Conservation (phyloP, 2,329 filamentous ascomycete species). For the Arthrobotrys musiformis region DNA sequence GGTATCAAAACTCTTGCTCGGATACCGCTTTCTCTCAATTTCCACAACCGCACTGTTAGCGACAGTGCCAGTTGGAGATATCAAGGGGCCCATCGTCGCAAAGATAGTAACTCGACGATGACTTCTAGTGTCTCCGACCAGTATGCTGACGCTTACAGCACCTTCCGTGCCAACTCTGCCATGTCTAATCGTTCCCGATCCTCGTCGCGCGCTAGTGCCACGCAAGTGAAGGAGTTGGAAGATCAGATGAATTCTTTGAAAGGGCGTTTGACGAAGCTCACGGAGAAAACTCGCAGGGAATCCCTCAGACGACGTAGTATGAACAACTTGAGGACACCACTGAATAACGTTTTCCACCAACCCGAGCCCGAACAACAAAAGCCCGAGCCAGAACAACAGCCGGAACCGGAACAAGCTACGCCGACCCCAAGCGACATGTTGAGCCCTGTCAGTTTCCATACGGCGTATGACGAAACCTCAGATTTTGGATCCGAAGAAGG, state of each 20-base stretch:
- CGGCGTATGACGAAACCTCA: slow-evolving; percentile 36
- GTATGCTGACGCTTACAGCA: slow-evolving; percentile 44
- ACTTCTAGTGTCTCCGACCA: slow-evolving; percentile 43
- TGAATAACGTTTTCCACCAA: slow-evolving; percentile 53
- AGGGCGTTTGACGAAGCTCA: slow-evolving; percentile 47
- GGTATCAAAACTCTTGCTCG: slow-evolving; percentile 44
- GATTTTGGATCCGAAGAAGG: slow-evolving; percentile 49
- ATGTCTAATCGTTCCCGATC: slow-evolving; percentile 52
- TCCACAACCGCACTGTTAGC: slow-evolving; percentile 52
- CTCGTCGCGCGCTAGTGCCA: slow-evolving; percentile 43
- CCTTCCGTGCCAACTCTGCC: slow-evolving; percentile 38
- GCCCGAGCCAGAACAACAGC: too few relatives aligned
- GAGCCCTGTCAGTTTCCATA: slow-evolving; percentile 44
- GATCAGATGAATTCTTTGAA: slow-evolving; percentile 52
- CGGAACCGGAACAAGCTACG: slow-evolving; percentile 16
- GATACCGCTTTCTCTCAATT: slow-evolving; percentile 43
- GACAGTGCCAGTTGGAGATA: slow-evolving; percentile 48
- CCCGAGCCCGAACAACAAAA: slow-evolving; percentile 14
- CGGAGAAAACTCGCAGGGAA: slow-evolving; percentile 48
- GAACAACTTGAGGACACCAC: slow-evolving; percentile 46
- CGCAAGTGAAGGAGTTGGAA: slow-evolving; percentile 51
- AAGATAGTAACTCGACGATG: slow-evolving; percentile 51
- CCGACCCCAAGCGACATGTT: slow-evolving; percentile 27
- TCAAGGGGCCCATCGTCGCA: slow-evolving; percentile 26
- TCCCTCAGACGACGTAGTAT: slow-evolving; percentile 49